Percentiles rank a stretch among this genome's conserved stretches.
phyloP scores from a whole-genome alignment of 2,329 filamentous ascomycete genomes.

The Emmonsiellopsis sp. region DNA sequence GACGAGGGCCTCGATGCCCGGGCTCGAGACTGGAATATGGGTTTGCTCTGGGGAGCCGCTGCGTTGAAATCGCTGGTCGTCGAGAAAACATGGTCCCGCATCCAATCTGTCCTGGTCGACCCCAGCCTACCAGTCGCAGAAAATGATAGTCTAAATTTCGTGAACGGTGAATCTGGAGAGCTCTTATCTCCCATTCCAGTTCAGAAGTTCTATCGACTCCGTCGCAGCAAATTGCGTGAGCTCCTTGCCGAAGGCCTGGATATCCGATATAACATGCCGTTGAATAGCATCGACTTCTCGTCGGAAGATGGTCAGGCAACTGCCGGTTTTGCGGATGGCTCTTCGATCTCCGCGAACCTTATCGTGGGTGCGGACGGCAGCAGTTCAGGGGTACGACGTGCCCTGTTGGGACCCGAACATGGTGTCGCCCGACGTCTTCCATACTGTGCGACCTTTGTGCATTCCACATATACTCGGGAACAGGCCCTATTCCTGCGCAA shows the following conservation, averaged over 20 bases:
- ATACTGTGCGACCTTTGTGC: slow-evolving; percentile 39
- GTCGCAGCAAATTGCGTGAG: slow-evolving; percentile 17
- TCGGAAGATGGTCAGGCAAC: background rate
- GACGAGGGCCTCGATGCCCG: slow-evolving; percentile 15
- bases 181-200: slow-evolving; percentile 15
- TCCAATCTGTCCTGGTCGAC: slow-evolving; percentile 14
- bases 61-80: slow-evolving; percentile 15
- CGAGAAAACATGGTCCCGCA: slow-evolving; percentile 12
- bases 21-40: slow-evolving; percentile 22
- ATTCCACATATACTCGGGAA: slow-evolving; percentile 32
- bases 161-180: slow-evolving; percentile 16
- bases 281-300: slow-evolving; percentile 5
- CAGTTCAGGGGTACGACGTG: slow-evolving; percentile 54
- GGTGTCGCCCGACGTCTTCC: slow-evolving; percentile 31
- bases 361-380: slow-evolving; percentile 62
- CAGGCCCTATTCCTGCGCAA: slow-evolving; percentile 36
- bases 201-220: slow-evolving; percentile 14
- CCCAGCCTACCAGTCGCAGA: slow-evolving; percentile 14
- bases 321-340: slow-evolving; percentile 5
- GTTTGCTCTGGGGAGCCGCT: slow-evolving; percentile 18
- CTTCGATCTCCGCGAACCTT: slow-evolving; percentile 12
- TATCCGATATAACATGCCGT: slow-evolving; percentile 1
- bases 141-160: slow-evolving; percentile 13
- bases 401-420: slow-evolving; percentile 33
- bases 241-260: slow-evolving; percentile 16